A percentile compares a stretch with the other conserved stretches of the same genome.
Evolutionary conservation across 1,284 basidiomycete genomes (phyloP).

Genomic region (Microbotryum lychnidis-dioicae): DNA sequence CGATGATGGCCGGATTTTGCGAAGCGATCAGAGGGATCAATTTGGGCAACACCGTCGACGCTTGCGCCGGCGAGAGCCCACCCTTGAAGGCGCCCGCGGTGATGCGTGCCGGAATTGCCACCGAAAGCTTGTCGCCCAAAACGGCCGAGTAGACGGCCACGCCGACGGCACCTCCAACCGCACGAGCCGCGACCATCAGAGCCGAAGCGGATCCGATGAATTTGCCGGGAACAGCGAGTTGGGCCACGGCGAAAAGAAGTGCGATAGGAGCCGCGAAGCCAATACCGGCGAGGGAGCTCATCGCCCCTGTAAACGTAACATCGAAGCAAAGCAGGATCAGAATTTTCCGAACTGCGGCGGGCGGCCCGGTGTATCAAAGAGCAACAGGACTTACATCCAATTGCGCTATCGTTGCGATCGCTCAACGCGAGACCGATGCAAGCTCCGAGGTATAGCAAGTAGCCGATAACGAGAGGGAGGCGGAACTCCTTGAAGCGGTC

Average conservation of each 20-base stretch:
- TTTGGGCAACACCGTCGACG: background rate
- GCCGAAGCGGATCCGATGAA: background rate
- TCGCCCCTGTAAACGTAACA: too few species aligned
- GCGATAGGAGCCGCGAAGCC: slow-evolving; percentile 11
- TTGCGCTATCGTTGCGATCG: background rate
- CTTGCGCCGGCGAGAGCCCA: background rate
- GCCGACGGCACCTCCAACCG: background rate
- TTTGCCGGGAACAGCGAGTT: slow-evolving; percentile 14
- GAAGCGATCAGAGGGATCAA: background rate
- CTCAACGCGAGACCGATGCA: background rate
- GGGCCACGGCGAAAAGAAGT: slow-evolving; percentile 10
- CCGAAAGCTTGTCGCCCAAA: background rate
- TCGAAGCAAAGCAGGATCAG: background rate
- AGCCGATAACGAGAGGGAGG: slow-evolving; percentile 1
- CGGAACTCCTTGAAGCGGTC: background rate
- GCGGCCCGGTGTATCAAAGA: slow-evolving; percentile 1
- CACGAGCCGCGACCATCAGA: background rate
- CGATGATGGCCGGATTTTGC: background rate
- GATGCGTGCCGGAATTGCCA: background rate
- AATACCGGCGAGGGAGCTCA: slow-evolving; percentile 8
- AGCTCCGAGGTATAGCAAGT: slow-evolving; percentile 3
- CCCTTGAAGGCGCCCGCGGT: slow-evolving; percentile 2
- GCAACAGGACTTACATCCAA: background rate
- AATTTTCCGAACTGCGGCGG: background rate
- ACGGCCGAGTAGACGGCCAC: background rate